Evolutionary conservation across 345 rosid genomes (phyloP), one percentile per base, ranked within the genome.

Genomic region (Syzygium jambos): DNA sequence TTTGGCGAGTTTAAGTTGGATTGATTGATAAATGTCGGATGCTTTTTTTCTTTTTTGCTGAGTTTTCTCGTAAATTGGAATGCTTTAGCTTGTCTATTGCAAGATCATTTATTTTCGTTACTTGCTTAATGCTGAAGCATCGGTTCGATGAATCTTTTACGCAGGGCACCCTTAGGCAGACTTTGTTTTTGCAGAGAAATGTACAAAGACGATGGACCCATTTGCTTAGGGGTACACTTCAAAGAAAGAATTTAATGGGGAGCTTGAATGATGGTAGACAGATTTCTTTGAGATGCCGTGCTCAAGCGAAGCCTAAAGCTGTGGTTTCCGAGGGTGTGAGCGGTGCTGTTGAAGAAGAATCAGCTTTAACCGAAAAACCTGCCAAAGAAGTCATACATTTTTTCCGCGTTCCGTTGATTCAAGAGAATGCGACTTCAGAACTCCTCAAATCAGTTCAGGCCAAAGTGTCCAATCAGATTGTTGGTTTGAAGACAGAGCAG

Each of bases 401-500:
- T 55, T 96, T 90, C 86, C 98, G 99, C 0, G 77, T 94, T 41
- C 99, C 99, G 1, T 88, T 95, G 89, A 91, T 97, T 88, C 98
- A 96, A 90, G 98, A 96, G 85, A 91, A 93, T 87, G 98, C 98
- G 0, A 92, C 92, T 14, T 87, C 88, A 12, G 96, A 96, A 49
- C 92, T 97, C 43, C 96, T 96, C 56, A 95, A 92, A 87, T 90
- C 92, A 0, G 90, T 93, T 90, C 98, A 95, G 87, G 88, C 95
- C 51, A 97, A 93, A 91, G 87, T 97, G 78, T 90, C 93, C 1
- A 92, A 91, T 86, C 96, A 93, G 90, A 93, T 96, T 91, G 96
- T 95, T 38, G 92, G 96, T 51, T 91, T 96, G 93, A 94, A 91
- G 46, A 94, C 98, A 0, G 99, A 97, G 85, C 98, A 96, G 85